Conservation (phyloP, 345 rosid species). For the Jatropha curcas region DNA sequence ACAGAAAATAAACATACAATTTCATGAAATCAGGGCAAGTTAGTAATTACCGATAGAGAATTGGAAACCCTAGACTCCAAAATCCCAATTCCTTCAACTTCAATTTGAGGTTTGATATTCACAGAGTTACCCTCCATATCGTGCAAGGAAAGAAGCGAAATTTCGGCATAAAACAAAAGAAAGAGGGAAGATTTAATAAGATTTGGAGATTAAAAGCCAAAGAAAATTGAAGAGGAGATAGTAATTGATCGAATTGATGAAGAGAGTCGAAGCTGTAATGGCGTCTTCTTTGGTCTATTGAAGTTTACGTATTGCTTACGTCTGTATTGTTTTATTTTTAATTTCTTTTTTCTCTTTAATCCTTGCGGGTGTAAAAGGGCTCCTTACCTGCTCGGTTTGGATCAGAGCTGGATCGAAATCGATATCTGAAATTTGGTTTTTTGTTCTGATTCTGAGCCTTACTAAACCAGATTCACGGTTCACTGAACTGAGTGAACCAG, state of each 20-base stretch:
- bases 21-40: neutral
- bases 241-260: neutral
- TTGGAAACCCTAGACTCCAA: conserved; percentile 31
- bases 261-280: neutral
- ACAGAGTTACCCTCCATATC: conserved; percentile 33
- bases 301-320: neutral
- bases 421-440: too few species aligned
- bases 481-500: too few species aligned
- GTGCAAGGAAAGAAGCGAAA: neutral
- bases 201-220: neutral
- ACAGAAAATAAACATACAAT: neutral
- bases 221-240: too few species aligned
- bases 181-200: neutral
- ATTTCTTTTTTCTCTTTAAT: neutral
- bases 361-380: too few species aligned
- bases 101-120: conserved; percentile 1
- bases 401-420: too few species aligned
- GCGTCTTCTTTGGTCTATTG: neutral
- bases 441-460: too few species aligned
- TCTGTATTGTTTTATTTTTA: too few species aligned
- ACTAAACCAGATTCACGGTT: too few species aligned
- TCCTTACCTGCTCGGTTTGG: too few species aligned
- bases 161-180: neutral
- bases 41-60: conserved; percentile 28
- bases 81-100: conserved; percentile 16